These are phyloP conservation scores for Jatropha curcas DNA, from an alignment of 345 rosid species.

Conservation along the genomic window DNA sequence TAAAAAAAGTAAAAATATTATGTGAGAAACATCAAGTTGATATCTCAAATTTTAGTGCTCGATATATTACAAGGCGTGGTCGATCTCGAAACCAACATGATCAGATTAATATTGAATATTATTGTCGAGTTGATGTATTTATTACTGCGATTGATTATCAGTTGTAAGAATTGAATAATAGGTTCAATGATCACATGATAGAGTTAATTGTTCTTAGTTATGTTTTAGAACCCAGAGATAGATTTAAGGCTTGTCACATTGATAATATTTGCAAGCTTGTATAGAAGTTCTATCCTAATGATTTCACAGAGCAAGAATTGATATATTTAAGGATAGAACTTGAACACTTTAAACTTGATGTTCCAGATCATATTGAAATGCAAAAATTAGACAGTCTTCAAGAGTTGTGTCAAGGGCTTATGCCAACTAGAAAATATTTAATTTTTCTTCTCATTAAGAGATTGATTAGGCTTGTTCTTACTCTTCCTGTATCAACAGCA, in stretches of 20 bases:
- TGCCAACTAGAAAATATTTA: not conserved
- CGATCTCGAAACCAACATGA: not conserved
- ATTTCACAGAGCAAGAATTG: too few species aligned
- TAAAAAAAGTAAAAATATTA: too few species aligned
- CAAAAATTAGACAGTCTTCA: not conserved
- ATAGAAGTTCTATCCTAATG: too few species aligned
- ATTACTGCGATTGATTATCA: not conserved
- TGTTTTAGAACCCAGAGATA: not conserved
- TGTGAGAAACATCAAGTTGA: not conserved
- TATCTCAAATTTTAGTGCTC: not conserved
- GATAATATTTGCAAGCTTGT: too few species aligned
- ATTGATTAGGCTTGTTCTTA: not conserved
- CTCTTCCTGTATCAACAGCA: not conserved
- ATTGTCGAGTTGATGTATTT: not conserved
- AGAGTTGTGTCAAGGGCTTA: too few species aligned
- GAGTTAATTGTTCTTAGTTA: not conserved
- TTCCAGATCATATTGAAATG: not conserved
- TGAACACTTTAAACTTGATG: conserved; percentile 1
- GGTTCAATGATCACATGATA: not conserved
- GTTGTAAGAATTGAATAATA: conserved; percentile 7
- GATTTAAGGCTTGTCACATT: too few species aligned
- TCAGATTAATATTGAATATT: not conserved
- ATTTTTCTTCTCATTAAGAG: not conserved
- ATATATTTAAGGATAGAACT: not conserved
- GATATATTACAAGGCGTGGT: not conserved